A percentile compares a stretch with the other conserved stretches of the same genome.
phyloP scores from a whole-genome alignment of 805 yeast species.

The Wickerhamomyces bisporus region DNA sequence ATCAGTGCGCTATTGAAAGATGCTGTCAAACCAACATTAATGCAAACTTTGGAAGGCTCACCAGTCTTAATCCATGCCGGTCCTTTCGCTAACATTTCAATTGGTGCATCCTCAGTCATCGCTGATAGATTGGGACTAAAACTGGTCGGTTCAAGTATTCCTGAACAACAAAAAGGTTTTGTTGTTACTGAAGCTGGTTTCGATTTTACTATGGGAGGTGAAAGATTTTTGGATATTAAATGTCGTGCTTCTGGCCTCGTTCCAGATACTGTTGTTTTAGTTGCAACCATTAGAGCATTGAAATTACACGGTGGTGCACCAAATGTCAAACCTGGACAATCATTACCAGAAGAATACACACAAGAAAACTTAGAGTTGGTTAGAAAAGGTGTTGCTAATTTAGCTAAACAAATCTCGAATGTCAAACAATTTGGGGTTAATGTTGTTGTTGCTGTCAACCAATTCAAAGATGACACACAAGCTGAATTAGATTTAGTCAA shows the following conservation, averaged over 20 bases:
- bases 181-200: constrained; percentile 88
- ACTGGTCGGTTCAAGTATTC: constrained; percentile 56
- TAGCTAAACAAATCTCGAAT: constrained; percentile 71
- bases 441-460: constrained; percentile 78
- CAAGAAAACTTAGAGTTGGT: constrained; percentile 68
- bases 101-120: constrained; percentile 79
- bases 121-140: constrained; percentile 82
- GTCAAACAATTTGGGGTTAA: constrained; percentile 71
- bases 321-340: constrained; percentile 80
- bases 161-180: constrained; percentile 58
- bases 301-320: constrained; percentile 89
- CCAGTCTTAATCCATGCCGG: constrained; percentile 88
- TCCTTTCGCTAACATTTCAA: constrained; percentile 83
- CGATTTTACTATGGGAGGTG: constrained; percentile 92
- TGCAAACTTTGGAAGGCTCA: constrained; percentile 87
- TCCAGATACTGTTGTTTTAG: constrained; percentile 76
- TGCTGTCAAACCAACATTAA: constrained; percentile 77
- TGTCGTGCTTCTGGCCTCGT: constrained; percentile 75
- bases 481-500: constrained; percentile 65
- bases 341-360: constrained; percentile 68
- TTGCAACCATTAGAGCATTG: constrained; percentile 80
- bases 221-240: constrained; percentile 76
- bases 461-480: constrained; percentile 67
- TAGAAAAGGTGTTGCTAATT: constrained; percentile 64
- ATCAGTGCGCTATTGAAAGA: constrained; percentile 76